Percentiles rank a stretch among this genome's conserved stretches.
These are phyloP conservation scores for Uromyces viciae-fabae DNA, from an alignment of 1,284 basidiomycete genomes.

Conservation along the genomic window DNA sequence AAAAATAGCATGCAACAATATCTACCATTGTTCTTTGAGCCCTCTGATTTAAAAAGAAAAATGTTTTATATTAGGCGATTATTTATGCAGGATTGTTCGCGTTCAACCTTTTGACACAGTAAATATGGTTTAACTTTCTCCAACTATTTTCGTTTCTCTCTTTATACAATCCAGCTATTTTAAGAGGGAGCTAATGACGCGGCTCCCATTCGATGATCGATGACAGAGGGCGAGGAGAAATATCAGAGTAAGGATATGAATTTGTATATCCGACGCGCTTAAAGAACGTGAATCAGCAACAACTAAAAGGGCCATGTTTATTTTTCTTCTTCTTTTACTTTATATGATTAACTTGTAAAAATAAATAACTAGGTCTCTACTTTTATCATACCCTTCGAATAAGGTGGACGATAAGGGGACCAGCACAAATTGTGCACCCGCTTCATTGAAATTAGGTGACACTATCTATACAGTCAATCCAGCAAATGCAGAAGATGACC, in stretches of 20 bases:
- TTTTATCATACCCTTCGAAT: slow-evolving; percentile 21
- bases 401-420: neutral
- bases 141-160: neutral
- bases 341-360: neutral
- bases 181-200: neutral
- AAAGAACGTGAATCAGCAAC: neutral
- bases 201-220: neutral
- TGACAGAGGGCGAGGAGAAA: slow-evolving; percentile 14
- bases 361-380: neutral
- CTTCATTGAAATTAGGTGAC: slow-evolving; percentile 25
- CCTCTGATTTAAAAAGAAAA: no score
- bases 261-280: neutral
- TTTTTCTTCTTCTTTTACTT: neutral
- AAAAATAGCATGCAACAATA: neutral
- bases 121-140: neutral
- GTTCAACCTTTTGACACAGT: slow-evolving; percentile 37
- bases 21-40: neutral
- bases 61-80: neutral
- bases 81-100: slow-evolving; percentile 17
- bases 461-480: slow-evolving; percentile 24
- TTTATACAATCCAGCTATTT: neutral
- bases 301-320: neutral
- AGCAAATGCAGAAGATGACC: neutral
- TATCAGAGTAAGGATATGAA: neutral
- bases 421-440: slow-evolving; percentile 6